Percentiles rank a stretch among this genome's conserved stretches.
Evolutionary conservation across 148 eudicot genomes (phyloP).

Genomic region (Chenopodium suecicum): DNA sequence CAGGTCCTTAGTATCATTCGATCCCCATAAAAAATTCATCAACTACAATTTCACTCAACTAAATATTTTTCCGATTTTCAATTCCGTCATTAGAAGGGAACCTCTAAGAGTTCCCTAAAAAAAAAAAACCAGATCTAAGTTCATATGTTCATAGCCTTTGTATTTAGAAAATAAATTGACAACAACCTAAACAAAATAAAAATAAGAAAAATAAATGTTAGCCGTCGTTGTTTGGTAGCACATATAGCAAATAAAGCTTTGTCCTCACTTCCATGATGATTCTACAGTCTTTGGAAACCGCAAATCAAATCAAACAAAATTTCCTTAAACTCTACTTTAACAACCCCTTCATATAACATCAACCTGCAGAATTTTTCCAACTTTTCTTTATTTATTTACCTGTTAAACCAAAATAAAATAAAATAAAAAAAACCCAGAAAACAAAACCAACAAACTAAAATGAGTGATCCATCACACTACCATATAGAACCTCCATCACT

Average conservation of each 20-base stretch:
- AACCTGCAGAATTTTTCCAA: neutral
- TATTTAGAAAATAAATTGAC: neutral
- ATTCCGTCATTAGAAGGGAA: too few species aligned
- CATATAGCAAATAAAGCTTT: neutral
- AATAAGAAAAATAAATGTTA: neutral
- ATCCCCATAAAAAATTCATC: too few species aligned
- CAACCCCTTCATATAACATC: neutral
- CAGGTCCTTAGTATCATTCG: too few species aligned
- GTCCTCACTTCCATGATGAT: neutral
- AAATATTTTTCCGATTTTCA: too few species aligned
- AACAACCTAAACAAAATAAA: neutral
- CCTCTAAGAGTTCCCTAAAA: neutral
- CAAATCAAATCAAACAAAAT: neutral
- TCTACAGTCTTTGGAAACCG: neutral
- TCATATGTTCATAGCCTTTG: neutral
- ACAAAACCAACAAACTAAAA: neutral
- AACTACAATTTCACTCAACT: too few species aligned
- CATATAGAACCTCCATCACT: constrained; percentile 12
- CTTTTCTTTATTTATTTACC: neutral
- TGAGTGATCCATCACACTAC: constrained; percentile 15
- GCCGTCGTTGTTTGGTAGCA: constrained; percentile 18
- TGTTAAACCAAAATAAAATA: neutral
- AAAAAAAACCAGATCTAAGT: neutral
- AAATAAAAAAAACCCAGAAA: neutral
- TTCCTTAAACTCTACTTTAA: neutral